phyloP scores from a whole-genome alignment of 2,329 filamentous ascomycete species.

The Penicillium sclerotigenum region DNA sequence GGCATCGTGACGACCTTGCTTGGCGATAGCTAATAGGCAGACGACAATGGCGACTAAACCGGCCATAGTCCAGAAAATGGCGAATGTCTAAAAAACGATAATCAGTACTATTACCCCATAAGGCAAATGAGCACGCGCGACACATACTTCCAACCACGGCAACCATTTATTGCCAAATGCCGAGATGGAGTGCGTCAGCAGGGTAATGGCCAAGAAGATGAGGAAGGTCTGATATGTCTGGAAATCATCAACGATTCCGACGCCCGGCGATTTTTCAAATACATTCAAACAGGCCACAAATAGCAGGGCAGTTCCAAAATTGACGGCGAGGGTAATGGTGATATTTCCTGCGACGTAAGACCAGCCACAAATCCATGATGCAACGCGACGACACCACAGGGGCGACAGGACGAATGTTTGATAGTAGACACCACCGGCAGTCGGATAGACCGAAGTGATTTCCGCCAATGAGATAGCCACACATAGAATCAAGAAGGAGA shows the following conservation, averaged over 20 bases:
- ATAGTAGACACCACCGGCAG: constrained; percentile 67
- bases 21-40: constrained; percentile 66
- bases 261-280: constrained; percentile 48
- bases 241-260: constrained; percentile 54
- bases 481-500: constrained; percentile 59
- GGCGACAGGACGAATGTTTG: constrained; percentile 64
- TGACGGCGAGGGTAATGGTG: constrained; percentile 70
- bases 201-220: constrained; percentile 67
- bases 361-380: constrained; percentile 68
- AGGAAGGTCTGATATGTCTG: constrained; percentile 63
- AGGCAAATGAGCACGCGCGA: constrained; percentile 47
- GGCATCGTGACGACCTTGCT: constrained; percentile 62
- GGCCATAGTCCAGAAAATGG: constrained; percentile 66
- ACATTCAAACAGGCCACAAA: constrained; percentile 56
- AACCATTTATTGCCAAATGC: constrained; percentile 54
- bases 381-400: constrained; percentile 60
- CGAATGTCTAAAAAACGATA: constrained; percentile 66
- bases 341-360: constrained; percentile 75
- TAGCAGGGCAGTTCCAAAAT: constrained; percentile 64
- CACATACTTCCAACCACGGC: constrained; percentile 63
- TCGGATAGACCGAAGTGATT: constrained; percentile 66
- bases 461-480: constrained; percentile 65
- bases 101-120: not conserved
- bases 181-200: constrained; percentile 53
- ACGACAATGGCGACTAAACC: constrained; percentile 62